phyloP scores from a whole-genome alignment of 768 basidiomycete species.

The Coprinopsis marcescibilis region DNA sequence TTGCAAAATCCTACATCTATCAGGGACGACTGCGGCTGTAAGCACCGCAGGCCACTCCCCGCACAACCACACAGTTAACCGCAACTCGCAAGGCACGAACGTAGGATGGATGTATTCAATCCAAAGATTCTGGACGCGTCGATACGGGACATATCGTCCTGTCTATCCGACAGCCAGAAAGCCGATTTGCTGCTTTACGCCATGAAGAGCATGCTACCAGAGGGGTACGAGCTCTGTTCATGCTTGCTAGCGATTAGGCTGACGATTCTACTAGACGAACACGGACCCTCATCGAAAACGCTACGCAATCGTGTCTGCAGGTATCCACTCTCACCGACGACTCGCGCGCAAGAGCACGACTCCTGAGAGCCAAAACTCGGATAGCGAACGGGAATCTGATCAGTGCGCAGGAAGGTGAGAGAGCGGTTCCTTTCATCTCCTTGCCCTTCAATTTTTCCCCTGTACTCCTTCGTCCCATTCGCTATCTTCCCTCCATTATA shows the following conservation, averaged over 20 bases:
- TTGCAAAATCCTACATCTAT: too few species aligned
- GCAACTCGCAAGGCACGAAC: too few species aligned
- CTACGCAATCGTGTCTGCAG: slow-evolving; percentile 63
- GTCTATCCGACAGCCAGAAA: slow-evolving; percentile 59
- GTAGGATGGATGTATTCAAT: slow-evolving; percentile 68
- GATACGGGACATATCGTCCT: slow-evolving; percentile 59
- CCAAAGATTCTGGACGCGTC: slow-evolving; percentile 73
- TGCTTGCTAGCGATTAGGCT: not conserved
- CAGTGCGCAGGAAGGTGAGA: slow-evolving; percentile 61
- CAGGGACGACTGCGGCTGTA: too few species aligned
- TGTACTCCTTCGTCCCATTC: too few species aligned
- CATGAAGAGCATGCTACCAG: slow-evolving; percentile 72
- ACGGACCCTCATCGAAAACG: slow-evolving; percentile 66
- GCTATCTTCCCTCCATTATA: not conserved
- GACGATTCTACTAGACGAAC: slow-evolving; percentile 32
- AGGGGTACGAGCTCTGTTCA: slow-evolving; percentile 42
- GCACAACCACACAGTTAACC: too few species aligned
- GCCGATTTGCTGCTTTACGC: slow-evolving; percentile 70
- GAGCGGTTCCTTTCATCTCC: slow-evolving; percentile 6
- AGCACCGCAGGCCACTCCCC: too few species aligned
- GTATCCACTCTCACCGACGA: slow-evolving; percentile 46
- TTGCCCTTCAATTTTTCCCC: not conserved
- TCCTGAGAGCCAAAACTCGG: slow-evolving; percentile 62
- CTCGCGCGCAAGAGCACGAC: slow-evolving; percentile 52
- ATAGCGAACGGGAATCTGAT: slow-evolving; percentile 54